A percentile compares a stretch with the other conserved stretches of the same genome.
Conservation (phyloP, 768 basidiomycete species). For the Agrocybe praecox region DNA sequence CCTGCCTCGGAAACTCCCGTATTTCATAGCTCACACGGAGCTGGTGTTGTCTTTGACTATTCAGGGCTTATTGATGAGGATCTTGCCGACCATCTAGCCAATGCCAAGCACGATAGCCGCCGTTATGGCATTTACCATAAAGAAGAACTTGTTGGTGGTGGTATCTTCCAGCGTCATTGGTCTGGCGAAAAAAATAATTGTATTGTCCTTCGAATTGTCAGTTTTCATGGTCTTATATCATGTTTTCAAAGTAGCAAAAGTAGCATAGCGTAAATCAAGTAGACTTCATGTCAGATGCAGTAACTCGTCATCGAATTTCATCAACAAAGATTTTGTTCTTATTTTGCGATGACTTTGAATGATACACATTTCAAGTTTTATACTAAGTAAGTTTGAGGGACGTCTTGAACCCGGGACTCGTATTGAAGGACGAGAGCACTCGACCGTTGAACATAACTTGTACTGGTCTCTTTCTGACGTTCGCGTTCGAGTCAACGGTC, state of each 20-base stretch:
- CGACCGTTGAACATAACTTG: conserved; percentile 38
- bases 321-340: no score
- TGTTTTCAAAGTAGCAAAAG: no score
- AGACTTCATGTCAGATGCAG: no score
- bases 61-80: background rate
- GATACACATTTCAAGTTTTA: no score
- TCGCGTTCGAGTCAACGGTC: conserved; percentile 31
- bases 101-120: background rate
- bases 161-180: background rate
- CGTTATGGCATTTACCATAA: background rate
- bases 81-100: background rate
- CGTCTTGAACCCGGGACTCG: conserved; percentile 27
- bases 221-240: no score
- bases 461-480: conserved; percentile 34
- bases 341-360: no score
- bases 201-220: no score
- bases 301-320: no score
- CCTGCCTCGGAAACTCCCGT: background rate
- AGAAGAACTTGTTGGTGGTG: background rate
- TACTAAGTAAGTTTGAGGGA: background rate
- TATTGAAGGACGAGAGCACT: conserved; percentile 32
- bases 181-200: no score
- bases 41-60: background rate
- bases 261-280: no score
- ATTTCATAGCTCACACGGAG: background rate